Conservation (phyloP, 345 rosid species). For the Pseudoturritis turrita region DNA sequence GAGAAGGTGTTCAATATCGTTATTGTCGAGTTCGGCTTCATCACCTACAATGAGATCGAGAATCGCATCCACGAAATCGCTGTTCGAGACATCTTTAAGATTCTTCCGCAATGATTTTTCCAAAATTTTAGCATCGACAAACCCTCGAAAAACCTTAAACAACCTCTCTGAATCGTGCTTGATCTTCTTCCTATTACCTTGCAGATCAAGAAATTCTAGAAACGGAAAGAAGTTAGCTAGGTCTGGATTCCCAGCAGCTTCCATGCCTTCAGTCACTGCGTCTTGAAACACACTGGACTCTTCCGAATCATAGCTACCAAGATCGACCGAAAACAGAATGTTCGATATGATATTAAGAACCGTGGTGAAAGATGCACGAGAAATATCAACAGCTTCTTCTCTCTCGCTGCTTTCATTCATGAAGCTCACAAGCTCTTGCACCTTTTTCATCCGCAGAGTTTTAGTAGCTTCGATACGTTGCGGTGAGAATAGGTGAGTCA, state of each 20-base stretch:
- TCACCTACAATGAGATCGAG: constrained; percentile 4
- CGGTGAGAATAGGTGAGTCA: constrained; percentile 7
- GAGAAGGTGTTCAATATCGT: no score
- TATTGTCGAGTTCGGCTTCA: constrained; percentile 2
- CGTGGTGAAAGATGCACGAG: constrained; percentile 19
- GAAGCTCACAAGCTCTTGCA: constrained; percentile 14
- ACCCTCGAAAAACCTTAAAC: constrained; percentile 4
- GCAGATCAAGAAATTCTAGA: constrained; percentile 14
- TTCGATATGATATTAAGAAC: constrained; percentile 22
- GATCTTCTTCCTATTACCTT: constrained; percentile 14
- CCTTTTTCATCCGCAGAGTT: neutral
- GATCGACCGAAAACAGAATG: constrained; percentile 13
- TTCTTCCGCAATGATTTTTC: neutral
- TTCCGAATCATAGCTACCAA: constrained; percentile 1
- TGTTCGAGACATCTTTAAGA: neutral
- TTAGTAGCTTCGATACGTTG: constrained; percentile 11
- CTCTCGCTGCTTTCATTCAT: constrained; percentile 5
- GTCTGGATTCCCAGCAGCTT: constrained; percentile 6
- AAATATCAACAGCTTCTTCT: constrained; percentile 16
- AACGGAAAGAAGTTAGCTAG: constrained; percentile 17
- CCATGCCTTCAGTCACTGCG: neutral
- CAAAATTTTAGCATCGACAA: constrained; percentile 19
- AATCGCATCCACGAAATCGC: constrained; percentile 12
- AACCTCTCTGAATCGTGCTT: neutral
- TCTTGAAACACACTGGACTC: neutral